Evolutionary conservation across 352 stramenopile genomes (phyloP).

Genomic region (Phytophthora macrochlamydospora): DNA sequence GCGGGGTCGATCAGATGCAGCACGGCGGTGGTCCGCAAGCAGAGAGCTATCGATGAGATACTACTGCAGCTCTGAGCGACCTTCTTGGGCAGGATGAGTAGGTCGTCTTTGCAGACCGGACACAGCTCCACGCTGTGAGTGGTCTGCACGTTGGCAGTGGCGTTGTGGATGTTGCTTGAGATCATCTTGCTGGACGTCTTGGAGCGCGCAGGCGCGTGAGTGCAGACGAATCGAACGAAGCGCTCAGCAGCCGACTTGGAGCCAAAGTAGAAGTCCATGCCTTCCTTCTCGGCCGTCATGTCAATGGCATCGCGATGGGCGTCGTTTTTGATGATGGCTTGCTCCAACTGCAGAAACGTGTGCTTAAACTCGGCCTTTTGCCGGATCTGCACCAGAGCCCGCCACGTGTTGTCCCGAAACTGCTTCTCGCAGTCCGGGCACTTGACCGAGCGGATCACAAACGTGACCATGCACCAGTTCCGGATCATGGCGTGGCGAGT

Average conservation of each 20-base stretch:
- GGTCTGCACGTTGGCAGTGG: constrained; percentile 67
- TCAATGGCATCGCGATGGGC: constrained; percentile 64
- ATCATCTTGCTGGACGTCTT: constrained; percentile 80
- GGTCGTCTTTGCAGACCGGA: constrained; percentile 79
- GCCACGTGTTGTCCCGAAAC: constrained; percentile 73
- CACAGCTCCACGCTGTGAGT: constrained; percentile 75
- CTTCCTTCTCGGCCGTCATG: constrained; percentile 68
- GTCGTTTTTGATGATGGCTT: constrained; percentile 77
- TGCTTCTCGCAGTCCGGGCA: constrained; percentile 79
- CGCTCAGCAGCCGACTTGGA: constrained; percentile 56
- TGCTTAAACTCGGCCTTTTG: constrained; percentile 77
- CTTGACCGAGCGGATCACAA: constrained; percentile 62
- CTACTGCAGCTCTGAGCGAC: constrained; percentile 62
- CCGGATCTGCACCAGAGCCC: constrained; percentile 73
- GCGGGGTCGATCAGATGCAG: constrained; percentile 71
- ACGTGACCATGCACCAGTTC: constrained; percentile 70
- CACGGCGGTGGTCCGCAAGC: constrained; percentile 61
- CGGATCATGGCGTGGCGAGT: constrained; percentile 70
- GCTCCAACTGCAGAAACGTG: constrained; percentile 72
- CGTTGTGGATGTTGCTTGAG: constrained; percentile 68
- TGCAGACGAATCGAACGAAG: constrained; percentile 72
- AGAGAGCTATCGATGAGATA: constrained; percentile 63
- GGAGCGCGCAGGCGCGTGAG: constrained; percentile 65
- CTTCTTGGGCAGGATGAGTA: constrained; percentile 65
- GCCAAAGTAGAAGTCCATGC: constrained; percentile 85